Base-by-base conservation (phyloP, 495 filamentous ascomycete genomes). In the Neurospora intermedia region DNA sequence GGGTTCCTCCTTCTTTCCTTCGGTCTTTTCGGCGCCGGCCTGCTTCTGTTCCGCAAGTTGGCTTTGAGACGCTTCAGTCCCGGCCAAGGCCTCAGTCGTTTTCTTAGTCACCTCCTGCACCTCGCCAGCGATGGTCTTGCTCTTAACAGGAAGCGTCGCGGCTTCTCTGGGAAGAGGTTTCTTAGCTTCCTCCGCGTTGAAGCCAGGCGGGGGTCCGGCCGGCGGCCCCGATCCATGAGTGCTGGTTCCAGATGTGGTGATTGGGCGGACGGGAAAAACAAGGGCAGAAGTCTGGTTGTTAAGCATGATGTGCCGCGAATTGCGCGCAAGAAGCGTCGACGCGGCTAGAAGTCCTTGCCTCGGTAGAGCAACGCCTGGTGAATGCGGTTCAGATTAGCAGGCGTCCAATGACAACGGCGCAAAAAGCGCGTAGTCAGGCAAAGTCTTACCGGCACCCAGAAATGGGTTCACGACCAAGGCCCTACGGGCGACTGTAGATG, bases 101-200 rank as follows among this genome's bases (percentile, higher is more conserved):
- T 83, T 74, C 76, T 81, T 76, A 62, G 78, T 48, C 8, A 62
- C 54, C 46, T 77, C 77, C 62, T 80, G 77, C 69, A 76, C 75
- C n/a, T 74, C 78, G 27, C 75, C 74, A 45, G 81, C 80, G n/a
- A 76, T 72, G 11, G 78, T 70, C 43, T 80, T 80, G 11, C 79
- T 39, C 72, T 81, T 82, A 38, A 78, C 75, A 20, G 80, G 81
- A 62, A 20, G 79, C 74, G 73, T 72, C 31, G 82, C 74, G 31
- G 80, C 73, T 15, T 86, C 87, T 73, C 84, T 84, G 0, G 88
- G 85, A 43, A 96, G 84, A 3, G 96, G 94, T 76, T 93, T 96
- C 87, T 94, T 97, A 45, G 96, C 96, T 81, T 93, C 83, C 78
- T 97, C 90, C 18, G 93, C 84, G 79, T 97, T 94, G 87, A 98